Conservation (phyloP, 2,329 filamentous ascomycete genomes). For the Aspergillus persii region DNA sequence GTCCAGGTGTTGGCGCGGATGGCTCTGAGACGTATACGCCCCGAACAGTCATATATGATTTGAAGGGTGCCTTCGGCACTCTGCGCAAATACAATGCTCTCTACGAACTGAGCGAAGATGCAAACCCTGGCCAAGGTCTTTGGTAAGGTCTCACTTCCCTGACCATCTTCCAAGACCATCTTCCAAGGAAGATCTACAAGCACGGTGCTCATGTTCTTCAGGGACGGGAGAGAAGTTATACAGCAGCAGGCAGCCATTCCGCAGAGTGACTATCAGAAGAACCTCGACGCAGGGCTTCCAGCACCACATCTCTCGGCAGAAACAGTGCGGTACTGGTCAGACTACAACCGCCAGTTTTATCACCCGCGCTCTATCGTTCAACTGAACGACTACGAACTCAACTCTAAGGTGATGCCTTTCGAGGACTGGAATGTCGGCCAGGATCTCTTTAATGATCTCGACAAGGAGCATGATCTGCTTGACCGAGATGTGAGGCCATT, state of each 20-base stretch:
- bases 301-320: constrained; percentile 64
- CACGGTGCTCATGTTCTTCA: constrained; percentile 26
- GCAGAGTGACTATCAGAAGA: constrained; percentile 73
- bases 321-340: constrained; percentile 91
- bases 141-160: constrained; percentile 38
- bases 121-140: constrained; percentile 37
- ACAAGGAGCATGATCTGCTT: constrained; percentile 79
- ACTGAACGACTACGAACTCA: constrained; percentile 80
- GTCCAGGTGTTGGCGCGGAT: constrained; percentile 76
- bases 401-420: constrained; percentile 77
- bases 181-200: neutral
- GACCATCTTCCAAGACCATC: neutral
- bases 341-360: constrained; percentile 89
- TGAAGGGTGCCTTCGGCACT: constrained; percentile 90
- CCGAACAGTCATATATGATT: constrained; percentile 86
- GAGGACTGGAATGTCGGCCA: constrained; percentile 72
- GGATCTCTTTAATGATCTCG: constrained; percentile 69
- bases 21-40: constrained; percentile 90
- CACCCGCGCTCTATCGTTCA: constrained; percentile 86
- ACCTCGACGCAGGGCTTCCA: constrained; percentile 68
- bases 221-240: constrained; percentile 66
- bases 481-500: constrained; percentile 89
- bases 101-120: constrained; percentile 61
- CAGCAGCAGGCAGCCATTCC: constrained; percentile 67
- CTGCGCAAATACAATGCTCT: constrained; percentile 83